A percentile compares a stretch with the other conserved stretches of the same genome.
Conservation (phyloP, 306 rosid species). For the Medicago ruthenica region DNA sequence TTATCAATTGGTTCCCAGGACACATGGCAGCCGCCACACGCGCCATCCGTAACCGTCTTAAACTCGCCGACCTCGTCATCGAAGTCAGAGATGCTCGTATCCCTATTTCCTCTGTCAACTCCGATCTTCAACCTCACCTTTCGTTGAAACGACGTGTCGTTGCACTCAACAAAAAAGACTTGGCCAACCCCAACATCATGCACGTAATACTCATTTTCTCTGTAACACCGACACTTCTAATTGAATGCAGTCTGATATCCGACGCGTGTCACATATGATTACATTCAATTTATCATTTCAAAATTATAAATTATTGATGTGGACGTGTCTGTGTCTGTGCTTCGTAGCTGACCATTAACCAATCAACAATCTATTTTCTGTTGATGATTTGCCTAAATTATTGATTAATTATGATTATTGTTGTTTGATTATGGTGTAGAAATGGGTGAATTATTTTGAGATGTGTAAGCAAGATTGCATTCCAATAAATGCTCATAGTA, state of each 20-base stretch:
- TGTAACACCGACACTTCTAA: too few species aligned
- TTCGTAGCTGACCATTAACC: too few species aligned
- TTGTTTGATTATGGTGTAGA: constrained; percentile 51
- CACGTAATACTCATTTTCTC: constrained; percentile 48
- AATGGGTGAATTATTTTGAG: constrained; percentile 75
- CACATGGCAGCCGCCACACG: constrained; percentile 93
- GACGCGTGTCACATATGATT: too few species aligned
- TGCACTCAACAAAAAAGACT: constrained; percentile 84
- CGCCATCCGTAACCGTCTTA: constrained; percentile 79
- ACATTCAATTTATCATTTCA: too few species aligned
- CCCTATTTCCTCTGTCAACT: constrained; percentile 78
- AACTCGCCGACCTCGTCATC: constrained; percentile 78
- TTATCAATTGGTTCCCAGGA: constrained; percentile 89
- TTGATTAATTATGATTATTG: not conserved
- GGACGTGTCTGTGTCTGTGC: too few species aligned
- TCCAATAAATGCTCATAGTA: constrained; percentile 83
- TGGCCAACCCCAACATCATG: constrained; percentile 90
- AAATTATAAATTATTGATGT: too few species aligned
- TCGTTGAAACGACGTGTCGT: constrained; percentile 73
- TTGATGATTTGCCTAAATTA: not conserved
- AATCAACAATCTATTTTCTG: not conserved
- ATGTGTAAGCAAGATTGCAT: constrained; percentile 68
- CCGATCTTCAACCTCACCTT: constrained; percentile 71
- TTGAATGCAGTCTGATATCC: too few species aligned
- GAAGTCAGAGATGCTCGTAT: constrained; percentile 92